Evolutionary conservation across 306 rosid species (phyloP), one percentile per base, ranked within the genome.

Genomic region (peach (Prunus persica)): DNA sequence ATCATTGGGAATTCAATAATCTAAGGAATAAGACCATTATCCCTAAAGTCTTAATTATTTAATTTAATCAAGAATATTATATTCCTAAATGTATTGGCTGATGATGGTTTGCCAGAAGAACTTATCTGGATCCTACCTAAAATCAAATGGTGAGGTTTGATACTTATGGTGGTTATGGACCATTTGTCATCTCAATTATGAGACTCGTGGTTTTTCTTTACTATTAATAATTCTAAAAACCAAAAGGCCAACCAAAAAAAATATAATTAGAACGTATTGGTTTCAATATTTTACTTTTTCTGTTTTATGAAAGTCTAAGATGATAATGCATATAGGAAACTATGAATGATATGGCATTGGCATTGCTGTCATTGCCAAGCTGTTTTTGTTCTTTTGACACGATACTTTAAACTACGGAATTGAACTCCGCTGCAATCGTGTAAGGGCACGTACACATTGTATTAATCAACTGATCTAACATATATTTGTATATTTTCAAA

Each of bases 51-150:
- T 25, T 45, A 12, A 47, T 58, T 32, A 25, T 8, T 38, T 75
- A 11, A 22, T 69, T 8, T 75, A 11, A 22, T 69, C 5, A 49
- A 69, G 45, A 68, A 61, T 78, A 82, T 67, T 75, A 70, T 20
- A 76, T 77, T 47, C 52, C 61, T 24, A 63, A 70, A 61, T 79
- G 75, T 45, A 80, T 74, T 77, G 74, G 83, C 67, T 67, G 91
- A 86, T 66, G 82, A 79, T 47, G 69, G 79, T 73, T 72, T 82
- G 88, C 87, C 93, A 86, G 96, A 69, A 11, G 72, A 88, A 78
- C 86, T 84, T 88, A 82, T 82, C 91, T 91, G 95, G 84, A 84
- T 57, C 45, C 63, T 54, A 80, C 75, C 89, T 62, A 73, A 75
- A 67, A 76, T 73, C 72, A 67, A 76, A 22, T 49, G 55, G 55